Conservation (phyloP, 1,139 yeast genomes). For the Taphrina communis region DNA sequence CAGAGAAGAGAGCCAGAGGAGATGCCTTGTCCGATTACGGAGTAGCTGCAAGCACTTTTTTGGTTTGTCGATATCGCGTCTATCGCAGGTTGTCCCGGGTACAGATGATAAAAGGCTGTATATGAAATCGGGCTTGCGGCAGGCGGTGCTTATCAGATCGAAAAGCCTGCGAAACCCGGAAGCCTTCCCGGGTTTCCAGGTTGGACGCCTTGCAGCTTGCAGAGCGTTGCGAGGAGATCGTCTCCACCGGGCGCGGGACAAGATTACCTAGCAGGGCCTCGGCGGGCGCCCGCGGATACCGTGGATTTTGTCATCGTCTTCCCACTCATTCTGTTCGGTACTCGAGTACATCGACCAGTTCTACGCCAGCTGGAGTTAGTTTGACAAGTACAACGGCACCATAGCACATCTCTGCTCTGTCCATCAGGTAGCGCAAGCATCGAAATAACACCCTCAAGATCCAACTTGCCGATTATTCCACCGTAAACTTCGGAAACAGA, state of each 20-base stretch:
- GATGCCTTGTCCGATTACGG: constrained; percentile 1
- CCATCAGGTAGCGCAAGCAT: not conserved
- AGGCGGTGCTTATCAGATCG: constrained; percentile 5
- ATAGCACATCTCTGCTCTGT: too few species aligned
- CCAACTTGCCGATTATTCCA: not conserved
- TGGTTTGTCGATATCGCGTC: not conserved
- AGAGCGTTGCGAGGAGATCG: not conserved
- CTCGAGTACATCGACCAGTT: too few species aligned
- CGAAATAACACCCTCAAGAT: not conserved
- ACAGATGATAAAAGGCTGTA: not conserved
- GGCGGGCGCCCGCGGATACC: too few species aligned
- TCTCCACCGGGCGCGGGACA: not conserved
- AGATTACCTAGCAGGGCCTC: too few species aligned
- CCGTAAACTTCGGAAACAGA: too few species aligned
- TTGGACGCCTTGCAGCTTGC: not conserved
- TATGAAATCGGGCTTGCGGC: not conserved
- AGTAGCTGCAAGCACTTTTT: not conserved
- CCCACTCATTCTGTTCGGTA: too few species aligned
- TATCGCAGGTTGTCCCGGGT: not conserved
- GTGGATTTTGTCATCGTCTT: too few species aligned
- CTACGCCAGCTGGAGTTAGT: too few species aligned
- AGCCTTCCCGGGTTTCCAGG: too few species aligned
- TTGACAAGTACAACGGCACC: too few species aligned
- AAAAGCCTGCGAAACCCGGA: too few species aligned
- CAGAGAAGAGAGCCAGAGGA: not conserved